phyloP scores from a whole-genome alignment of 768 basidiomycete species.

The Trametes meyenii region DNA sequence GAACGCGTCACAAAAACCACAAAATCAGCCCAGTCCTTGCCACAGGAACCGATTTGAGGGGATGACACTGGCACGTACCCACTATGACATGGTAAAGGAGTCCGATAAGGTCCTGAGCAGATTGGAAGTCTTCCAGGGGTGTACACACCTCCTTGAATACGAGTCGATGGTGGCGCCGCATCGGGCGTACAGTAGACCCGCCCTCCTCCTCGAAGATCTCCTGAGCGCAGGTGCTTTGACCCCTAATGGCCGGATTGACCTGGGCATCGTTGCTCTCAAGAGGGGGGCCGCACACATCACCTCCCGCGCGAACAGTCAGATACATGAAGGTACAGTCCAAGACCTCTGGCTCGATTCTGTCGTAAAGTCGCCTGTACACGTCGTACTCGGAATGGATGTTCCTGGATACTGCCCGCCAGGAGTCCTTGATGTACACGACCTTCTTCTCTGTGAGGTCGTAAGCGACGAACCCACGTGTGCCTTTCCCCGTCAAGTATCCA shows the following conservation, averaged over 20 bases:
- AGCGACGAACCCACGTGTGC: background rate
- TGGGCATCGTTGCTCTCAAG: no score
- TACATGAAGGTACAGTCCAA: background rate
- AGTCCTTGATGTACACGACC: background rate
- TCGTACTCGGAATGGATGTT: background rate
- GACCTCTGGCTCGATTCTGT: background rate
- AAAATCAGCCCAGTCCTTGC: background rate
- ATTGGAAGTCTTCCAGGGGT: background rate
- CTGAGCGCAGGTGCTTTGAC: no score
- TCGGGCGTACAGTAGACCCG: no score
- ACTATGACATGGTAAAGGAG: background rate
- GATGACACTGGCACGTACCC: background rate
- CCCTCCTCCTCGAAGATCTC: no score
- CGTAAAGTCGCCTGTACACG: no score
- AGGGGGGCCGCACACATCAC: background rate
- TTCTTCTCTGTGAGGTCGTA: background rate
- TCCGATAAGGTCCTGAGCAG: background rate
- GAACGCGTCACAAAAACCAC: background rate
- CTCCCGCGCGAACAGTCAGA: background rate
- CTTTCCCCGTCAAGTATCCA: background rate
- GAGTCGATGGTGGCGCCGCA: background rate
- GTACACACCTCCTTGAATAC: background rate
- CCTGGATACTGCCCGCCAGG: background rate
- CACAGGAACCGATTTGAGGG: background rate
- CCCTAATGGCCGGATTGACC: no score